Base-by-base conservation (phyloP, 352 stramenopile species). In the Globisporangium okanoganense region DNA sequence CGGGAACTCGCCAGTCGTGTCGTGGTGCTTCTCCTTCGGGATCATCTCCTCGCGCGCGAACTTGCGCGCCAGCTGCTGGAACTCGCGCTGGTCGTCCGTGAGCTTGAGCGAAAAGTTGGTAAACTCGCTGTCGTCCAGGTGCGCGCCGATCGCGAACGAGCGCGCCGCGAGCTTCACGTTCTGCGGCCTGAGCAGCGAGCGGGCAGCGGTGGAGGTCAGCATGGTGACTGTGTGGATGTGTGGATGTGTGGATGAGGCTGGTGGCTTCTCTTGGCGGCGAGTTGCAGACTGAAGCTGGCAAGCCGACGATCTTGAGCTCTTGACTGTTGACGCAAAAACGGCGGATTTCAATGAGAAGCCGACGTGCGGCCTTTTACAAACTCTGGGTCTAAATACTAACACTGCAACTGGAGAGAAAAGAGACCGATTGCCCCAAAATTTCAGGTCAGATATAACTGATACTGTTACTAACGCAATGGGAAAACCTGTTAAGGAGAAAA, bases 31-130 rank as follows among this genome's bases (percentile, higher is more conserved):
- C 61, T 91, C 88, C 71, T 79, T 87, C 10, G 88, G 88, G 65
- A 95, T 94, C 87, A 97, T 95, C 69, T 97, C 88, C 22, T 97
- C 85, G 35, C 79, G 76, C 20, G 88, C 88, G 66, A 97, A 97
- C 68, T 97, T 94, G 69, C 88, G 79, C 25, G 88, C 87, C 5
- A 95, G 62, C 40, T 78, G 60, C 70, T 96, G 86, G 67, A 96
- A 94, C 61, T 92, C 85, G 64, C 82, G 84, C 73, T 96, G 87
- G 49, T 95, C 84, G 57, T 94, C 87, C 58, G 82, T 90, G 35
- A 96, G 69, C 71, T 94, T 94, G 59, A 94, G 70, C 52, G 79
- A 90, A 61, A 90, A 88, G 69, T 65, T 41, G 3, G 58, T 56
- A 51, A 76, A 79, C 45, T 63, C 47, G 16, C 76, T 78, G 50